Evolutionary conservation across 2,329 filamentous ascomycete genomes (phyloP).

Genomic region (Beauveria sp.): DNA sequence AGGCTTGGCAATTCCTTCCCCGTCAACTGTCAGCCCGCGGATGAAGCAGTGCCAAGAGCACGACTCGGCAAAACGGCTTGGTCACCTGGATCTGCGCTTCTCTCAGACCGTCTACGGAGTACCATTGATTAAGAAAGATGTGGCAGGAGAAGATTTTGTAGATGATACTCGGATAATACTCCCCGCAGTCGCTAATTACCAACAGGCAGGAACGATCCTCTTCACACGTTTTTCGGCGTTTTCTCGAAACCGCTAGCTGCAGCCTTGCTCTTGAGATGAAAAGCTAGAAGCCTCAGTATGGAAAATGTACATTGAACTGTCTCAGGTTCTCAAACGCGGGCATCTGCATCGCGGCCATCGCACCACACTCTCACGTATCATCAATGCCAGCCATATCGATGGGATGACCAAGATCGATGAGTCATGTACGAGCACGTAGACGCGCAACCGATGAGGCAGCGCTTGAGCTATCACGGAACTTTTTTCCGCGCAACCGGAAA

Average conservation of each 20-base stretch:
- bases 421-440: background rate
- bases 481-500: background rate
- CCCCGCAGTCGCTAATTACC: background rate
- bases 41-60: too few species aligned
- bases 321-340: background rate
- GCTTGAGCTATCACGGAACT: background rate
- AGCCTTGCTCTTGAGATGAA: background rate
- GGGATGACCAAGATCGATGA: background rate
- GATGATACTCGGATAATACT: too few species aligned
- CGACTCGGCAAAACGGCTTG: too few species aligned
- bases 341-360: constrained; percentile 1
- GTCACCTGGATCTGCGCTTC: too few species aligned
- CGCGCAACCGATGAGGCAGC: background rate
- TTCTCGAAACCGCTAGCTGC: background rate
- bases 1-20: too few species aligned
- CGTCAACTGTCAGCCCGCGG: too few species aligned
- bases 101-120: too few species aligned
- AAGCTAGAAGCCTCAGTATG: too few species aligned
- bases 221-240: background rate
- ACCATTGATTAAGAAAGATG: too few species aligned
- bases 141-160: too few species aligned
- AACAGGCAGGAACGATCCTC: background rate
- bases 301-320: too few species aligned
- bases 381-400: background rate
- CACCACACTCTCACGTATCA: background rate